These are phyloP conservation scores for Saccharata proteae DNA, from an alignment of 2,329 filamentous ascomycete genomes.

Conservation along the genomic window DNA sequence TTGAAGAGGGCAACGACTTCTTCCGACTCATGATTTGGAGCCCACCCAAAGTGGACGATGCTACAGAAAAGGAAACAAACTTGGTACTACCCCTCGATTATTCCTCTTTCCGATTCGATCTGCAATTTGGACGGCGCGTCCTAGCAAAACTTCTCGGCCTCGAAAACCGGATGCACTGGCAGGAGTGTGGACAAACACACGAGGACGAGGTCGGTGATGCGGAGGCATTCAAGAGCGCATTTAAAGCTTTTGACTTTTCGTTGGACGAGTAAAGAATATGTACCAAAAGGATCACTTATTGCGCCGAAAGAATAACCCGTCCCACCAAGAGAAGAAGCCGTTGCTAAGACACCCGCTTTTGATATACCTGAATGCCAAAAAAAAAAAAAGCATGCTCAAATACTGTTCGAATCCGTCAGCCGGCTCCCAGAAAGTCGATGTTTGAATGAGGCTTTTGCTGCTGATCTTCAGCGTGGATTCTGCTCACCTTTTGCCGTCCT, in stretches of 20 bases:
- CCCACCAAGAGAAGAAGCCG: too few relatives aligned
- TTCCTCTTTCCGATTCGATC: slow-evolving; percentile 65
- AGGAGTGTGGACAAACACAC: slow-evolving; percentile 64
- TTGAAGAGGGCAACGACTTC: slow-evolving; percentile 45
- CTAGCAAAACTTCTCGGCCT: slow-evolving; percentile 77
- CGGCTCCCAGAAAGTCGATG: too few relatives aligned
- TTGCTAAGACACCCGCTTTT: too few relatives aligned
- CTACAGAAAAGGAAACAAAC: slow-evolving; percentile 49
- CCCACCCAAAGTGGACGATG: slow-evolving; percentile 34
- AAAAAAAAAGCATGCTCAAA: too few relatives aligned
- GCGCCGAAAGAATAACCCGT: too few relatives aligned
- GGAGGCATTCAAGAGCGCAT: slow-evolving; percentile 66
- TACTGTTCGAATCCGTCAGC: too few relatives aligned
- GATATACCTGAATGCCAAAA: too few relatives aligned
- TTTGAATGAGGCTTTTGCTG: too few relatives aligned
- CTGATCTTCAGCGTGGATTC: too few relatives aligned
- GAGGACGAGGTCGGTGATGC: slow-evolving; percentile 72
- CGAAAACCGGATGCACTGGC: slow-evolving; percentile 72
- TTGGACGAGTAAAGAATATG: slow-evolving; percentile 16
- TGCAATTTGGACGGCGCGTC: slow-evolving; percentile 81
- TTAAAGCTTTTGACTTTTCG: slow-evolving; percentile 80
- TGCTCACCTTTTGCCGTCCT: too few relatives aligned
- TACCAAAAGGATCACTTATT: too few relatives aligned
- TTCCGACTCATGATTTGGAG: slow-evolving; percentile 75
- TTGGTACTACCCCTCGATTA: slow-evolving; percentile 64